Conservation (phyloP, 805 yeast genomes). For the Scheffersomyces stipitis region DNA sequence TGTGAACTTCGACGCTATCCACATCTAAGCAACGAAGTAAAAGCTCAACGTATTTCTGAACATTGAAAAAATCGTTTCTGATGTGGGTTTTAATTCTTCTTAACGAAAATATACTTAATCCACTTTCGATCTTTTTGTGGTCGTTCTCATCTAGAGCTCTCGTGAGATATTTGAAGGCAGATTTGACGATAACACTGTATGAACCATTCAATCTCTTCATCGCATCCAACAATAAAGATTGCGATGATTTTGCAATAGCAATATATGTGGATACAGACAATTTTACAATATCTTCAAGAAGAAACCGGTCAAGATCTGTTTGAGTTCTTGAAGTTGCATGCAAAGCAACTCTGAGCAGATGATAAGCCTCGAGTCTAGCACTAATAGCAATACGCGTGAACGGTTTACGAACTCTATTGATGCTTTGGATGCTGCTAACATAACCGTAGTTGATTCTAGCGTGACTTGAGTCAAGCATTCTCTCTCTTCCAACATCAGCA, state of each 20-base stretch:
- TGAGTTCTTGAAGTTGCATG: conserved; percentile 74
- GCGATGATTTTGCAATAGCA: conserved; percentile 69
- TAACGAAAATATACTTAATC: conserved; percentile 56
- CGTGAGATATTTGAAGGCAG: conserved; percentile 49
- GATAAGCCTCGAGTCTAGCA: conserved; percentile 69
- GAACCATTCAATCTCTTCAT: conserved; percentile 71
- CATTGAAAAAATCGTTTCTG: conserved; percentile 54
- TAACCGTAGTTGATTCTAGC: conserved; percentile 55
- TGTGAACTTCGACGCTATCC: conserved; percentile 56
- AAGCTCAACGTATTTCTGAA: conserved; percentile 47
- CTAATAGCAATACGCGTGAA: conserved; percentile 79
- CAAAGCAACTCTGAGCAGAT: conserved; percentile 68
- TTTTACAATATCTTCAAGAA: conserved; percentile 65
- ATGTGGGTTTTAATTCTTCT: conserved; percentile 59
- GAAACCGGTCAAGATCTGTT: conserved; percentile 57
- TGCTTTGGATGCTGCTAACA: conserved; percentile 58
- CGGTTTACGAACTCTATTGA: conserved; percentile 64
- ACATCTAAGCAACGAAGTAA: conserved; percentile 55
- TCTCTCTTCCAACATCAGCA: conserved; percentile 74
- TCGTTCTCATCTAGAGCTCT: conserved; percentile 44
- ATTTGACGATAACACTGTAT: conserved; percentile 52
- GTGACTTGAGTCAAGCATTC: conserved; percentile 57
- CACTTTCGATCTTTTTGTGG: conserved; percentile 59
- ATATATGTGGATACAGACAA: conserved; percentile 70
- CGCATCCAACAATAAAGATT: conserved; percentile 61